Percentiles rank a stretch among this genome's conserved stretches.
Conservation (phyloP, 2,329 filamentous ascomycete species). For the Tolypocladium amazonense region DNA sequence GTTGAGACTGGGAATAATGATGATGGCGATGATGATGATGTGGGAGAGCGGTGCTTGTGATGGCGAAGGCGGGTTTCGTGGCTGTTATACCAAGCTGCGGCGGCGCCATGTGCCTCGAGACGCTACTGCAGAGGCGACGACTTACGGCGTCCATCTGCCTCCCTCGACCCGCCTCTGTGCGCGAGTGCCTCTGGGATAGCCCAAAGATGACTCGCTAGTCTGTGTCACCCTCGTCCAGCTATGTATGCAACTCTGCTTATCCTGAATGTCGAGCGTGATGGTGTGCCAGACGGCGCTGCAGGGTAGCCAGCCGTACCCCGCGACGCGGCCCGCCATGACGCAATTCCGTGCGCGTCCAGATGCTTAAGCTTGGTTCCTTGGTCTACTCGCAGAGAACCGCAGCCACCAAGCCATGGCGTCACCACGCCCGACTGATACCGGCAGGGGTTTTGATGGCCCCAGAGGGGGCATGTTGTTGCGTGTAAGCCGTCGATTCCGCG, state of each 20-base stretch:
- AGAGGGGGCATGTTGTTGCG: no score
- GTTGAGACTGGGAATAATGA: background rate
- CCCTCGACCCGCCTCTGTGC: background rate
- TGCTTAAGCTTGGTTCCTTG: background rate
- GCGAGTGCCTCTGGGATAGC: background rate
- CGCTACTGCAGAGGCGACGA: background rate
- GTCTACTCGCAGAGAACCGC: background rate
- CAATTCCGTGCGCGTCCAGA: background rate
- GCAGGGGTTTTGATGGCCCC: no score
- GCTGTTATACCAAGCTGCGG: background rate
- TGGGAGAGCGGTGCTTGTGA: background rate
- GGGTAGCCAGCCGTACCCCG: background rate
- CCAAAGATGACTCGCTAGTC: background rate
- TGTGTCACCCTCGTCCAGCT: background rate
- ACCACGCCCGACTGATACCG: no score
- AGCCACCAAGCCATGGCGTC: background rate
- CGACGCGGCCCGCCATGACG: background rate
- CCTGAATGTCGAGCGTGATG: background rate
- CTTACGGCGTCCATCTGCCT: background rate
- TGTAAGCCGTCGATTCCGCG: no score
- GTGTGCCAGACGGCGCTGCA: background rate
- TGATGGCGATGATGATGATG: conserved; percentile 3
- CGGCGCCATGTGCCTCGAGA: background rate
- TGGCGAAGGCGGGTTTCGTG: background rate
- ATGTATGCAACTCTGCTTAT: background rate